Evolutionary conservation across 1,284 basidiomycete genomes (phyloP), one percentile per base, ranked within the genome.

Genomic region (Inonotus obliquus): DNA sequence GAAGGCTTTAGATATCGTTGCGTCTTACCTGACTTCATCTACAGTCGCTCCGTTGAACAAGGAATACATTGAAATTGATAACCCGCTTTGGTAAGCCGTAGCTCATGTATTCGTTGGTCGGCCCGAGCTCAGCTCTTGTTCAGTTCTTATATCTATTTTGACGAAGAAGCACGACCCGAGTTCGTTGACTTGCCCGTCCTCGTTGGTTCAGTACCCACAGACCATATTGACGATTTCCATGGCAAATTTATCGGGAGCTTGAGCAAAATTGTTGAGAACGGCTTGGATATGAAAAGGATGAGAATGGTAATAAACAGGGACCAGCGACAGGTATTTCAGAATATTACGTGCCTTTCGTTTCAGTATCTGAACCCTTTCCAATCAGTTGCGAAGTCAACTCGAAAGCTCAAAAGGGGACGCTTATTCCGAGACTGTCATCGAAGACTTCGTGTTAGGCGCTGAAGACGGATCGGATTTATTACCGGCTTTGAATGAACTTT

Each of bases 201-300:
- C 69, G 78, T 96, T 48, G 87, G 89, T 32, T 94, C 93, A 7
- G 89, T 99, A 1, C 94, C 97, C 1, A 79, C 85, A 0, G 91
- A 91, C 70, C 79, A 90, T 68, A 79, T 99, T 27, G 81, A 91
- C 38, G 76, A 73, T 4, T 91, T 99, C 68, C 84, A 87, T 60
- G 76, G 76, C 45, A 86, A 85, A 70, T 78, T 99, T 52, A 85
- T 83, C 67, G 77, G 77, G 1, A 90, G 92, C 67, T 77, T 99
- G 37, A 74, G 79, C 66, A 83, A 84, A 51, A 91, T 98, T 57
- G 84, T 83, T 21, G 71, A 81, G 21, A 85, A 91, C 60, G 94
- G 91, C 4, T 79, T 99, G 60, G 94, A 99, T 75, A 96, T 98
- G 91, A 81, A 88, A 35, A 80, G 97, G 27, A 98, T 99, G 89